Evolutionary conservation across 495 filamentous ascomycete genomes (phyloP).

Genomic region (Ascobolus immersus): DNA sequence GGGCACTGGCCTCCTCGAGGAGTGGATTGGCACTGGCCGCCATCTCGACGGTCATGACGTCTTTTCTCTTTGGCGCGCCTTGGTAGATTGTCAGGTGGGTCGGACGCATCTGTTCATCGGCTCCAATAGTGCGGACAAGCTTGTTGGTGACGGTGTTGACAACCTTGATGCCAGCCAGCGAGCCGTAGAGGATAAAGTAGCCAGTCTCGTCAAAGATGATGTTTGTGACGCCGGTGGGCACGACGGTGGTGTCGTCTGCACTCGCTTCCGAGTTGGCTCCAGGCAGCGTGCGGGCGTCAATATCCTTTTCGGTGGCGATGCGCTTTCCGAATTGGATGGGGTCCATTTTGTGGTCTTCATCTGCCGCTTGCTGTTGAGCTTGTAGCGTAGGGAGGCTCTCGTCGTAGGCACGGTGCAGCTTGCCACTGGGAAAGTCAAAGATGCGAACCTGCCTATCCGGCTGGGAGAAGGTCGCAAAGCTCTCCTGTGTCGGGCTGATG

Average conservation of each 20-base stretch:
- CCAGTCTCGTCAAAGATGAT: slow-evolving; percentile 90
- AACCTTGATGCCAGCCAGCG: slow-evolving; percentile 66
- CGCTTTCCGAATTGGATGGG: slow-evolving; percentile 79
- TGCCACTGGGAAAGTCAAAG: slow-evolving; percentile 75
- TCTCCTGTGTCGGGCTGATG: slow-evolving; percentile 57
- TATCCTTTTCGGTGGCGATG: slow-evolving; percentile 62
- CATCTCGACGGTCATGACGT: slow-evolving; percentile 87
- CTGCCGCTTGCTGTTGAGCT: slow-evolving; percentile 78
- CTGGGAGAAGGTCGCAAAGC: slow-evolving; percentile 76
- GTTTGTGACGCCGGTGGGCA: slow-evolving; percentile 33
- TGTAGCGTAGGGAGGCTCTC: slow-evolving; percentile 66
- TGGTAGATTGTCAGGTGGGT: slow-evolving; percentile 78
- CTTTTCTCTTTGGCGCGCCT: slow-evolving; percentile 77
- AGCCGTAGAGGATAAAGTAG: slow-evolving; percentile 84
- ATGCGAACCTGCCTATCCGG: slow-evolving; percentile 78
- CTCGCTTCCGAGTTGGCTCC: no score
- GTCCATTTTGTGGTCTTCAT: slow-evolving; percentile 39
- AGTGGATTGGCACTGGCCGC: slow-evolving; percentile 82
- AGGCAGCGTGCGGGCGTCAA: no score
- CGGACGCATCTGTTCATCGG: slow-evolving; percentile 65
- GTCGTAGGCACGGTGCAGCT: slow-evolving; percentile 77
- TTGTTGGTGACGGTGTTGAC: slow-evolving; percentile 86
- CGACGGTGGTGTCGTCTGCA: slow-evolving; percentile 2
- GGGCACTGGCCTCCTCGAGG: slow-evolving; percentile 68
- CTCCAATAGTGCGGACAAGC: slow-evolving; percentile 63